phyloP scores from a whole-genome alignment of 1,284 basidiomycete genomes.

The Cryptococcus maquisensis region DNA sequence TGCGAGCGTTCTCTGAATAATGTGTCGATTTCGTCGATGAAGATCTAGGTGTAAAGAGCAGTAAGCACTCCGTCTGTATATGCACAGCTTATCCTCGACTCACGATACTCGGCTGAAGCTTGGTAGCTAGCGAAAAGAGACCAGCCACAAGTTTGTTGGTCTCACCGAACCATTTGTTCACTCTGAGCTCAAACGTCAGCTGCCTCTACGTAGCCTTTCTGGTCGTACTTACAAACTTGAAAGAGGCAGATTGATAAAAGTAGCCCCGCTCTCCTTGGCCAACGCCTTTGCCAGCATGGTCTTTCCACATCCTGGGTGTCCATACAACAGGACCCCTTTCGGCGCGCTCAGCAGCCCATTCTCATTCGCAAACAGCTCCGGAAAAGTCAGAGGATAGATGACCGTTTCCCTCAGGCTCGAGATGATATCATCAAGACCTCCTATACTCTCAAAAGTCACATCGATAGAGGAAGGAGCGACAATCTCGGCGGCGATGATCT shows the following conservation, averaged over 20 bases:
- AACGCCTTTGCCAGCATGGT: conserved; percentile 94
- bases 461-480: conserved; percentile 53
- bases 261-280: conserved; percentile 93
- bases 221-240: conserved; percentile 56
- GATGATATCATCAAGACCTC: conserved; percentile 92
- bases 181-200: conserved; percentile 22
- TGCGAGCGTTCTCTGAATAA: conserved; percentile 81
- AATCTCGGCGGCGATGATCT: conserved; percentile 55
- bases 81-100: conserved; percentile 11
- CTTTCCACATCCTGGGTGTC: conserved; percentile 90
- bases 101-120: conserved; percentile 66
- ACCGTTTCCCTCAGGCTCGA: conserved; percentile 88
- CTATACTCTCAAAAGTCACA: conserved; percentile 58
- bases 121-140: conserved; percentile 67
- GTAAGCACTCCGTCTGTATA: neutral
- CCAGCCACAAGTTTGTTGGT: conserved; percentile 96
- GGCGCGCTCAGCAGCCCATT: conserved; percentile 57
- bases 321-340: conserved; percentile 72
- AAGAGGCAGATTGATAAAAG: conserved; percentile 84
- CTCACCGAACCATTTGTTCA: conserved; percentile 97
- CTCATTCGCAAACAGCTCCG: conserved; percentile 73
- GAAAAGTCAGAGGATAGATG: conserved; percentile 92
- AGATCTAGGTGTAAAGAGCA: conserved; percentile 52
- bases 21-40: conserved; percentile 80
- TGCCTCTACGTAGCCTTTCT: conserved; percentile 18